Conservation (phyloP, 75 land plant species). For the Isoetes taiwanensis region DNA sequence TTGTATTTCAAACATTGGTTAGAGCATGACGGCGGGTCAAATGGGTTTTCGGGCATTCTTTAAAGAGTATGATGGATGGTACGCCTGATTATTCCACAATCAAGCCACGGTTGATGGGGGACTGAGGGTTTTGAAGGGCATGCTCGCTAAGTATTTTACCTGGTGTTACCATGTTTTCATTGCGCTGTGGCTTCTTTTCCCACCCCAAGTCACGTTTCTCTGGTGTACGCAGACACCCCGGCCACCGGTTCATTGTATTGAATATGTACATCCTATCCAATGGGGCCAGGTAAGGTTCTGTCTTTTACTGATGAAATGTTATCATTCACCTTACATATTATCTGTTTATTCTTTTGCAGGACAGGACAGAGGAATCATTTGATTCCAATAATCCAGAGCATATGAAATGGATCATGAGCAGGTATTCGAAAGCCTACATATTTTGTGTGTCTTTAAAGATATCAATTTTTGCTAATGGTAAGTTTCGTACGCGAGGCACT, state of each 20-base stretch:
- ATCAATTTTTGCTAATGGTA: too few species aligned
- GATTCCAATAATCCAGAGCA: slow-evolving; percentile 93
- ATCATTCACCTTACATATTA: too few species aligned
- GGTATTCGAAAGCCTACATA: too few species aligned
- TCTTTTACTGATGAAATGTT: too few species aligned
- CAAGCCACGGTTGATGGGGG: slow-evolving; percentile 99
- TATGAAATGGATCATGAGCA: slow-evolving; percentile 86
- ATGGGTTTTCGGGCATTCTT: background rate
- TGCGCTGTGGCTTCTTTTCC: slow-evolving; percentile 96
- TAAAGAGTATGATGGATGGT: slow-evolving; percentile 85
- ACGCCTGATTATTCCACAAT: slow-evolving; percentile 58
- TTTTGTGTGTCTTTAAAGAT: too few species aligned
- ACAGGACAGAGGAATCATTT: slow-evolving; percentile 66
- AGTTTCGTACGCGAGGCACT: slow-evolving; percentile 50
- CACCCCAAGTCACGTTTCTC: slow-evolving; percentile 96
- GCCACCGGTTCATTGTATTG: slow-evolving; percentile 96
- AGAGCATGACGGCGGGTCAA: background rate
- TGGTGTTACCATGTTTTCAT: slow-evolving; percentile 88
- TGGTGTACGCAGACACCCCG: slow-evolving; percentile 97
- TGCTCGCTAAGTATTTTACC: slow-evolving; percentile 86
- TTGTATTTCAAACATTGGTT: background rate
- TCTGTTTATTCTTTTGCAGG: slow-evolving; percentile 39
- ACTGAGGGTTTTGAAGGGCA: slow-evolving; percentile 98
- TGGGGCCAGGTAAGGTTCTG: slow-evolving; percentile 85
- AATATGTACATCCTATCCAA: slow-evolving; percentile 95